Evolutionary conservation across 306 rosid genomes (phyloP).

Genomic region (Mimosa pudica): DNA sequence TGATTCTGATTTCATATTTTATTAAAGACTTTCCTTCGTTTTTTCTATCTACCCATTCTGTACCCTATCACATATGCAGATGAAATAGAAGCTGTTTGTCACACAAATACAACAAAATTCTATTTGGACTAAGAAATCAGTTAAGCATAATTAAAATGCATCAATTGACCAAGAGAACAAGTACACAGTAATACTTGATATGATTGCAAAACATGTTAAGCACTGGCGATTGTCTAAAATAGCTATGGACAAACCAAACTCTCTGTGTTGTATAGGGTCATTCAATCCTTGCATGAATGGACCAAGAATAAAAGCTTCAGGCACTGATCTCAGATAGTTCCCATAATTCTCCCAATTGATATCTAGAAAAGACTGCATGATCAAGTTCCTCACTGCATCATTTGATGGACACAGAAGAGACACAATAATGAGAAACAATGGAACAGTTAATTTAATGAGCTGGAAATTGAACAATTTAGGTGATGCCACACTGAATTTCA

Average conservation of each 20-base stretch:
- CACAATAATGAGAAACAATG: conserved; percentile 25
- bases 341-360: conserved; percentile 68
- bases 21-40: neutral
- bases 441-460: conserved; percentile 23
- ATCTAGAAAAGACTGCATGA: conserved; percentile 85
- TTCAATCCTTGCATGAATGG: conserved; percentile 81
- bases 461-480: conserved; percentile 22
- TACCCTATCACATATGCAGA: neutral
- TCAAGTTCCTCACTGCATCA: conserved; percentile 90
- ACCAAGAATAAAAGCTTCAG: conserved; percentile 77
- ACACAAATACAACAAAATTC: conserved; percentile 12
- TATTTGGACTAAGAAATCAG: conserved; percentile 21
- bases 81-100: neutral
- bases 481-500: conserved; percentile 11
- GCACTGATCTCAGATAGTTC: conserved; percentile 61
- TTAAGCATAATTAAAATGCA: conserved; percentile 14
- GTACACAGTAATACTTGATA: conserved; percentile 30
- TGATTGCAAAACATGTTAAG: conserved; percentile 27
- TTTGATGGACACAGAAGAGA: conserved; percentile 35
- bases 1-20: neutral
- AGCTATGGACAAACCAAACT: conserved; percentile 65
- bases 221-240: conserved; percentile 21
- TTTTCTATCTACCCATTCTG: neutral
- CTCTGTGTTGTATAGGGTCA: conserved; percentile 92
- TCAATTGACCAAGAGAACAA: conserved; percentile 15